A percentile compares a stretch with the other conserved stretches of the same genome.
These are phyloP conservation scores for Aspergillus phoenicis DNA, from an alignment of 2,329 filamentous ascomycete species.

Conservation along the genomic window DNA sequence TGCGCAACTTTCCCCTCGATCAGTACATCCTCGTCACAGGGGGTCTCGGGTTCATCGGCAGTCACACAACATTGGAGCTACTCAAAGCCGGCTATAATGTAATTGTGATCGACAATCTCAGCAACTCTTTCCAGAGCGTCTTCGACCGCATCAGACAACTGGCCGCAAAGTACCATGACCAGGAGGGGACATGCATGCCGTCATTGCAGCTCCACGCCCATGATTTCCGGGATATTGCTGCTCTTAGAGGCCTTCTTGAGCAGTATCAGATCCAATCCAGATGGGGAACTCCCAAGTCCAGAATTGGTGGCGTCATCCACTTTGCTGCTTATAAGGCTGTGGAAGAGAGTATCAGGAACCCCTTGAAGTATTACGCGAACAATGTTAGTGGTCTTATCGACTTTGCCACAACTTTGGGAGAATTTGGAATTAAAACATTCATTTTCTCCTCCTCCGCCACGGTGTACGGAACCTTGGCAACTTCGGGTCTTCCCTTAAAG, in stretches of 20 bases:
- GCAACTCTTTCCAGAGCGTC: constrained; percentile 42
- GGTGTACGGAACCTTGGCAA: constrained; percentile 62
- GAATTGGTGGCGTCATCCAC: constrained; percentile 67
- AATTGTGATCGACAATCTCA: constrained; percentile 46
- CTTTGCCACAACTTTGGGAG: constrained; percentile 59
- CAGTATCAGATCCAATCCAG: constrained; percentile 42
- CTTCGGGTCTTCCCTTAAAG: constrained; percentile 54
- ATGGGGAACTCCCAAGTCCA: constrained; percentile 47
- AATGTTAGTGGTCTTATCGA: constrained; percentile 67
- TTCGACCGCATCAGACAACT: constrained; percentile 39
- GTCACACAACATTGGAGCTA: constrained; percentile 46
- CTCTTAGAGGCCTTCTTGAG: constrained; percentile 48
- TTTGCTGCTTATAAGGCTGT: constrained; percentile 70
- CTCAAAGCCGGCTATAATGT: constrained; percentile 46
- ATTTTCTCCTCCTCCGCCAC: constrained; percentile 70
- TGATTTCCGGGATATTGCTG: constrained; percentile 50
- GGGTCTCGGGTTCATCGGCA: constrained; percentile 47
- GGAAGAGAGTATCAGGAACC: constrained; percentile 62
- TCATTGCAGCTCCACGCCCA: constrained; percentile 51
- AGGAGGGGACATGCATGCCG: constrained; percentile 46
- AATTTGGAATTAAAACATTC: constrained; percentile 65
- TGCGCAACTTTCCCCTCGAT: constrained; percentile 42
- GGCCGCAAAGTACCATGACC: constrained; percentile 40
- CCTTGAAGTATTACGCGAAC: constrained; percentile 68
- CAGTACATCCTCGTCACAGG: constrained; percentile 49